These are phyloP conservation scores for Malassezia pachydermatis DNA, from an alignment of 1,284 basidiomycete genomes.

Conservation along the genomic window DNA sequence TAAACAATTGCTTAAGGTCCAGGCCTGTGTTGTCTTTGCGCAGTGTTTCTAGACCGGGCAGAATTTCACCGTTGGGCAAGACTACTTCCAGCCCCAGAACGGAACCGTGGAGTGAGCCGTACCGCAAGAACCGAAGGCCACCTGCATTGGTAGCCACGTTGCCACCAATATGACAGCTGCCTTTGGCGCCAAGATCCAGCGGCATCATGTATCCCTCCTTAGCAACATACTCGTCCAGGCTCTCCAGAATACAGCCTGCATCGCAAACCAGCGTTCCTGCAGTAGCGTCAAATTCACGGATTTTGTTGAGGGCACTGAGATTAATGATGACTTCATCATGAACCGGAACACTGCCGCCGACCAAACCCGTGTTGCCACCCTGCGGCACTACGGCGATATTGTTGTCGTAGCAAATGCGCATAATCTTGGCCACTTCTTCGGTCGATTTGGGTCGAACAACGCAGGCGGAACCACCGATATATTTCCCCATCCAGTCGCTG, in stretches of 20 bases:
- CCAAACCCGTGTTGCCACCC: slow-evolving; percentile 95
- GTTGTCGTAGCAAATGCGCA: slow-evolving; percentile 39
- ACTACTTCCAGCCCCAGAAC: slow-evolving; percentile 97
- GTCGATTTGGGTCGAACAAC: slow-evolving; percentile 82
- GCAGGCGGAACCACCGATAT: slow-evolving; percentile 68
- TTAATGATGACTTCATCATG: slow-evolving; percentile 80
- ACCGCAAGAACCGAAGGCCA: slow-evolving; percentile 81
- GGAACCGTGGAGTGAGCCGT: slow-evolving; percentile 87
- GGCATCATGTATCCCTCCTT: slow-evolving; percentile 93
- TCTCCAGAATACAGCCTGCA: slow-evolving; percentile 89
- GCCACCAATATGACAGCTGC: slow-evolving; percentile 95
- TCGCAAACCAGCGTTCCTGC: slow-evolving; percentile 57
- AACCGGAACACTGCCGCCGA: slow-evolving; percentile 85
- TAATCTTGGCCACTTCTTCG: slow-evolving; percentile 72
- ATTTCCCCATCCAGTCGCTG: slow-evolving; percentile 96
- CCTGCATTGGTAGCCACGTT: slow-evolving; percentile 97
- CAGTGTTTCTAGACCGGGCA: slow-evolving; percentile 51
- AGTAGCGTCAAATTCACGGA: slow-evolving; percentile 76
- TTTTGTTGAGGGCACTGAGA: slow-evolving; percentile 67
- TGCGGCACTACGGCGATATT: slow-evolving; percentile 71
- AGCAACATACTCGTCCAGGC: slow-evolving; percentile 72
- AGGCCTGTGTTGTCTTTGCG: slow-evolving; percentile 99
- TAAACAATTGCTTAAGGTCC: slow-evolving; percentile 96
- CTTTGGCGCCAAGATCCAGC: slow-evolving; percentile 93
- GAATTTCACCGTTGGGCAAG: slow-evolving; percentile 80